phyloP scores from a whole-genome alignment of 371 early-diverging fungal genomes.

The Entomophthora muscae region DNA sequence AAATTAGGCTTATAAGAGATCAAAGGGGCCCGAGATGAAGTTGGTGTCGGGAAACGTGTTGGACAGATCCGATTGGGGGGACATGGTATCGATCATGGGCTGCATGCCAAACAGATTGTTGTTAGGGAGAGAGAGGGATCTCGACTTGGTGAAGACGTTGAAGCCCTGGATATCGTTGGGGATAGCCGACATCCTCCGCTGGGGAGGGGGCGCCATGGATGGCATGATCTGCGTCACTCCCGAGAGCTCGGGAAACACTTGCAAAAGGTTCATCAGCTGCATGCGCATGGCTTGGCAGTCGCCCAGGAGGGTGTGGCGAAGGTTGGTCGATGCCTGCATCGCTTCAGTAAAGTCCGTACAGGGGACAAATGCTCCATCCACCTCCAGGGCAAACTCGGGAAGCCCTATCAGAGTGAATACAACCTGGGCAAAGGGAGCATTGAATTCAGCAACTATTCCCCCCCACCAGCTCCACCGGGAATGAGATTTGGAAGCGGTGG shows the following conservation, averaged over 20 bases:
- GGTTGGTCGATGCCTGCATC: constrained; percentile 43
- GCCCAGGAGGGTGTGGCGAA: constrained; percentile 41
- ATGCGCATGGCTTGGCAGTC: constrained; percentile 28
- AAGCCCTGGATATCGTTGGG: no score
- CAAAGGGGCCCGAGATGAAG: no score
- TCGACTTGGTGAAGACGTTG: no score
- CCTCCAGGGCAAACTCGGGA: constrained; percentile 28
- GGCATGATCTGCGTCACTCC: no score
- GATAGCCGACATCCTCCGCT: no score
- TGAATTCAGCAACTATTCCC: not conserved
- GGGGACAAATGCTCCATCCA: constrained; percentile 28
- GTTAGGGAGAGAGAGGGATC: no score
- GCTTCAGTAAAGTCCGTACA: constrained; percentile 61
- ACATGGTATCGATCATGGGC: no score
- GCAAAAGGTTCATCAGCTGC: constrained; percentile 22
- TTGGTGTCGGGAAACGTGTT: no score
- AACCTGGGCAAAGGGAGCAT: not conserved
- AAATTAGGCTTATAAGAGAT: no score
- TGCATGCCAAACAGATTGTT: no score
- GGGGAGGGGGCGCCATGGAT: no score
- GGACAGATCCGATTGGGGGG: no score
- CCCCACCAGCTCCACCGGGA: not conserved
- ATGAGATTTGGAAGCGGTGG: not conserved
- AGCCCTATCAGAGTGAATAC: constrained; percentile 29
- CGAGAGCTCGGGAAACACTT: constrained; percentile 4